A percentile compares a stretch with the other conserved stretches of the same genome.
Conservation (phyloP, 768 basidiomycete genomes). For the Lactifluus volemus region DNA sequence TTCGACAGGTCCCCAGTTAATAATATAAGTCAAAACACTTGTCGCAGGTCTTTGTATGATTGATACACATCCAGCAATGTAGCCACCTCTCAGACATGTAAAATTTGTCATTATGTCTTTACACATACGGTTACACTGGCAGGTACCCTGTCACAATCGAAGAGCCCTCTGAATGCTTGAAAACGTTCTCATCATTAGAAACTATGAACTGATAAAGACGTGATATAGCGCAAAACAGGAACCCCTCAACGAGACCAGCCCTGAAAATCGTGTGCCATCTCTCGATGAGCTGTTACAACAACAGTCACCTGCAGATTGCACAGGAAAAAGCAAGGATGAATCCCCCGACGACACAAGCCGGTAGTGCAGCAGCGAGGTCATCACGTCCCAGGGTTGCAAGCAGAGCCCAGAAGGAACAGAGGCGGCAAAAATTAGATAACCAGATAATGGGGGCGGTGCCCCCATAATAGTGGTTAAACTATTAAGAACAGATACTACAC, state of each 20-base stretch:
- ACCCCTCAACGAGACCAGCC: neutral
- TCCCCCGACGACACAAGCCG: constrained; percentile 18
- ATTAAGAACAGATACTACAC: constrained; percentile 97
- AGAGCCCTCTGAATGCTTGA: too few relatives aligned
- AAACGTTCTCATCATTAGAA: too few relatives aligned
- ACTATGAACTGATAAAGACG: too few relatives aligned
- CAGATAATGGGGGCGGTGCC: constrained; percentile 28
- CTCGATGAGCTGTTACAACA: neutral
- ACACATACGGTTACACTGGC: too few relatives aligned
- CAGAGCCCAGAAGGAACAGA: constrained; percentile 21
- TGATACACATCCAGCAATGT: too few relatives aligned
- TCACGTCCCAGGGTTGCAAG: constrained; percentile 16
- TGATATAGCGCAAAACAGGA: too few relatives aligned
- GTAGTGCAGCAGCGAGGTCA: constrained; percentile 21
- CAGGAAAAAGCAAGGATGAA: neutral
- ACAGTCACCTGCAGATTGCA: neutral
- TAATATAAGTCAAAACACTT: too few relatives aligned
- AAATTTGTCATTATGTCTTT: too few relatives aligned
- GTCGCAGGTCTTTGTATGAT: too few relatives aligned
- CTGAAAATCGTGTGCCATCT: neutral
- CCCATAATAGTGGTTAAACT: constrained; percentile 46
- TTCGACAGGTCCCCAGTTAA: too few relatives aligned
- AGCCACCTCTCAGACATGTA: too few relatives aligned
- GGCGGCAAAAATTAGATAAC: constrained; percentile 29
- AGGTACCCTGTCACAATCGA: too few relatives aligned